Evolutionary conservation across 108 stramenopile species (phyloP).

Genomic region (Skeletonema costatum): DNA sequence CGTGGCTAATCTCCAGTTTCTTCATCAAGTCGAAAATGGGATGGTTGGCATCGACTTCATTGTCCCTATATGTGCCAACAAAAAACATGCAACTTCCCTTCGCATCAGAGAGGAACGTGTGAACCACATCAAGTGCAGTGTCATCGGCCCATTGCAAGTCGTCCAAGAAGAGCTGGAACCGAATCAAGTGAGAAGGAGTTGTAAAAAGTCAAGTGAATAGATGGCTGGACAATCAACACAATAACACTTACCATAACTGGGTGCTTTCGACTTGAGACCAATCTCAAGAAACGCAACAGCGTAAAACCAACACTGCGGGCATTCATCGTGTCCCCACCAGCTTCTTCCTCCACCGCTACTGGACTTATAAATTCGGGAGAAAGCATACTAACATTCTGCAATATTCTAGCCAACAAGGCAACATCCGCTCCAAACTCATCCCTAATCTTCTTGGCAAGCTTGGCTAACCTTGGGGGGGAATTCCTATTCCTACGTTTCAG

Average conservation of each 20-base stretch:
- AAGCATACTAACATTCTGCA: conserved; percentile 25
- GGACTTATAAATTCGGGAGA: background rate
- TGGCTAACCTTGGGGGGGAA: background rate
- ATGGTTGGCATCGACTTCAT: conserved; percentile 32
- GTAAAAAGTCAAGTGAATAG: background rate
- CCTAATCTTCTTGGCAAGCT: conserved; percentile 12
- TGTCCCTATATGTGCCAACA: conserved; percentile 37
- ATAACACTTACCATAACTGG: conserved; percentile 17
- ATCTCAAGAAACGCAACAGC: conserved; percentile 35
- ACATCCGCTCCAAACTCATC: conserved; percentile 26
- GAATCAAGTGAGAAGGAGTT: background rate
- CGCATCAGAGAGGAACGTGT: background rate
- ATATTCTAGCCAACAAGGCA: conserved; percentile 9
- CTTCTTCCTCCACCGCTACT: background rate
- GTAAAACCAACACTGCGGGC: conserved; percentile 31
- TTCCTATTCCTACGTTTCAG: conserved; percentile 2
- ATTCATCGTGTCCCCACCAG: conserved; percentile 1
- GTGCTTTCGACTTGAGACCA: conserved; percentile 15
- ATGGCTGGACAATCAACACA: background rate
- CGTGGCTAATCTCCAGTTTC: background rate
- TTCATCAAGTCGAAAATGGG: conserved; percentile 21
- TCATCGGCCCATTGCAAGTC: conserved; percentile 18
- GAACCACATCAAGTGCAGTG: background rate
- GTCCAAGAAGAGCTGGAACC: conserved; percentile 30
- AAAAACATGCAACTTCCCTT: conserved; percentile 28